phyloP scores from a whole-genome alignment of 2,329 filamentous ascomycete species.

The Claviceps fusiformis region DNA sequence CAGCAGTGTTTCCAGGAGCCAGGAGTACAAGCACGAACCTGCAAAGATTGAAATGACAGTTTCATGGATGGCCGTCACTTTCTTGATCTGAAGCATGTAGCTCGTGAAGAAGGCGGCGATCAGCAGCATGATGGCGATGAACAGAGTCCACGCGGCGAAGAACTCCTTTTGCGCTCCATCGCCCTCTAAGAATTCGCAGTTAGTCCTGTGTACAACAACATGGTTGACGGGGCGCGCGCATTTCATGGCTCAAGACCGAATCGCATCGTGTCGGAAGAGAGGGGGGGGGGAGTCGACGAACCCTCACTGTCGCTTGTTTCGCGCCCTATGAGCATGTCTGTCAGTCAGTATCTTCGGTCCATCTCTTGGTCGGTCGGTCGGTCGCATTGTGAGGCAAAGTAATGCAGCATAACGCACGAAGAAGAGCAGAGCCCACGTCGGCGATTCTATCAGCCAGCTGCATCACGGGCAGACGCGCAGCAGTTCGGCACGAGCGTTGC shows the following conservation, averaged over 20 bases:
- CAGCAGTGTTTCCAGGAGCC: too few relatives aligned
- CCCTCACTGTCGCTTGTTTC: constrained; percentile 22
- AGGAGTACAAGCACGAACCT: constrained; percentile 32
- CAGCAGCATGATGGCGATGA: constrained; percentile 89
- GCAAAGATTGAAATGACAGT: constrained; percentile 98
- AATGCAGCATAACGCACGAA: constrained; percentile 14
- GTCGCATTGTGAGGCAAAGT: neutral
- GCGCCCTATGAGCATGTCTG: constrained; percentile 4
- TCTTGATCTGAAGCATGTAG: constrained; percentile 92
- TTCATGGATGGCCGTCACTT: constrained; percentile 94
- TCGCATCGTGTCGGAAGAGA: neutral
- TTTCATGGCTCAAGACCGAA: neutral
- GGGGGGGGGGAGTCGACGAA: constrained; percentile 7
- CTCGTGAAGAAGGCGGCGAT: constrained; percentile 93
- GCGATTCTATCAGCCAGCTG: constrained; percentile 14
- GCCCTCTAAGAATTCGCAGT: constrained; percentile 34
- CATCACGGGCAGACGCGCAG: constrained; percentile 8
- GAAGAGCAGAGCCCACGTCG: constrained; percentile 18
- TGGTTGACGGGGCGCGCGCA: neutral
- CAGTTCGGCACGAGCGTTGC: neutral
- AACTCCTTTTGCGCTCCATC: constrained; percentile 89
- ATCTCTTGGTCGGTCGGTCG: neutral
- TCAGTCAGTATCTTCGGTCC: neutral
- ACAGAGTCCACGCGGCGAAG: constrained; percentile 90
- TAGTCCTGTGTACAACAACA: constrained; percentile 1